These are phyloP conservation scores for Magnusiomyces fungicola DNA, from an alignment of 1,139 yeast species.

Conservation along the genomic window DNA sequence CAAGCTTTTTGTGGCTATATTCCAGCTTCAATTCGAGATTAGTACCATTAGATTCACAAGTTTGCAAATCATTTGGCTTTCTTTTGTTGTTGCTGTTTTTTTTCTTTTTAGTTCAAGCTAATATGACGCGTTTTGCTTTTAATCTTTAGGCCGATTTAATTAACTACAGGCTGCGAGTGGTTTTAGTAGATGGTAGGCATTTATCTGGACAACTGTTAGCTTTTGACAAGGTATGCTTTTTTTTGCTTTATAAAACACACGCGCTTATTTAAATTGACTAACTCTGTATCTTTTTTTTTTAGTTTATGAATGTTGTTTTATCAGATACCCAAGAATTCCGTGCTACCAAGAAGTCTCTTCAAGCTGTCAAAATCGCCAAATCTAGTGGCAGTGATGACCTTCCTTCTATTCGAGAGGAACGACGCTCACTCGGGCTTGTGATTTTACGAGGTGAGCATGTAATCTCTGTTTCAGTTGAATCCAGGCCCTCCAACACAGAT, in stretches of 20 bases:
- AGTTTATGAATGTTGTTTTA: slow-evolving; percentile 75
- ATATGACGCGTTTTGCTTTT: background rate
- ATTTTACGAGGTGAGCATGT: slow-evolving; percentile 86
- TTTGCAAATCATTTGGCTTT: background rate
- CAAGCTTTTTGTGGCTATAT: no score
- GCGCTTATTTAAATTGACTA: background rate
- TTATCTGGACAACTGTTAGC: slow-evolving; percentile 78
- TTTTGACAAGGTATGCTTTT: slow-evolving; percentile 51
- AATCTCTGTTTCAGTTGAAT: slow-evolving; percentile 74
- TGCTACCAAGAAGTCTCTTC: slow-evolving; percentile 51
- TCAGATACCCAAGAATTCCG: slow-evolving; percentile 82
- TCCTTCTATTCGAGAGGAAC: slow-evolving; percentile 42
- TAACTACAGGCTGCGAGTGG: slow-evolving; percentile 64
- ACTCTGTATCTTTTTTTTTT: background rate
- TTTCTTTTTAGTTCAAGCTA: background rate
- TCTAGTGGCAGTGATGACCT: slow-evolving; percentile 9
- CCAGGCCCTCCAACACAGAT: slow-evolving; percentile 56
- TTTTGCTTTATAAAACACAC: background rate
- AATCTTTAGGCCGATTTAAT: slow-evolving; percentile 50
- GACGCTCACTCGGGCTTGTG: slow-evolving; percentile 69
- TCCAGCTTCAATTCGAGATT: no score
- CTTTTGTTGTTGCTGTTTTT: background rate
- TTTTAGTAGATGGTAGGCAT: slow-evolving; percentile 66
- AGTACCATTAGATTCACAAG: background rate
- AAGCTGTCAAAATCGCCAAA: background rate